Evolutionary conservation across 2,329 filamentous ascomycete species (phyloP).

Genomic region (Dactylellina sp.): DNA sequence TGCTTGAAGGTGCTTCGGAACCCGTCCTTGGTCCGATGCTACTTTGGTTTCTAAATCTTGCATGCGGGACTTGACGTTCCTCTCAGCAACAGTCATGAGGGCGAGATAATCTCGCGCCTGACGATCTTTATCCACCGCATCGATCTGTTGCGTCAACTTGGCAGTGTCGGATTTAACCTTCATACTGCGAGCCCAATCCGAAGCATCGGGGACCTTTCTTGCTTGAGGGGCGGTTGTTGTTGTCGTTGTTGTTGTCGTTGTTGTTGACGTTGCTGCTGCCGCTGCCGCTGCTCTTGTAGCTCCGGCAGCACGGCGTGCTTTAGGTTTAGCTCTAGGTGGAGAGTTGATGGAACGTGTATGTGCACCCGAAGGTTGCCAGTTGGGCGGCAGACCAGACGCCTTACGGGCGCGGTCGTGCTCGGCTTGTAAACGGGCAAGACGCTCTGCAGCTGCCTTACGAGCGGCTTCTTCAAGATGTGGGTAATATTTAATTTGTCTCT

Average conservation of each 20-base stretch:
- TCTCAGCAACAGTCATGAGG: constrained; percentile 37
- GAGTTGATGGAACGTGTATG: constrained; percentile 21
- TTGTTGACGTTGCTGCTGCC: constrained; percentile 1
- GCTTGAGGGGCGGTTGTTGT: constrained; percentile 9
- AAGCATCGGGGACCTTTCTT: constrained; percentile 30
- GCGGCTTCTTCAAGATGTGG: constrained; percentile 56
- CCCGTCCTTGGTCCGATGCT: constrained; percentile 46
- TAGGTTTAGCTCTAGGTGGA: constrained; percentile 9
- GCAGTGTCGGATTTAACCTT: constrained; percentile 54
- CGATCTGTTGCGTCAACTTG: constrained; percentile 40
- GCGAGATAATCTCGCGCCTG: constrained; percentile 50
- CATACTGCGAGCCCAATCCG: constrained; percentile 36
- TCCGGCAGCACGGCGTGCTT: background rate
- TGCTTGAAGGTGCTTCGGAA: constrained; percentile 51
- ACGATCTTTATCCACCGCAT: constrained; percentile 46
- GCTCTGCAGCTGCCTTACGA: constrained; percentile 48
- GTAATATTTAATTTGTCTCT: constrained; percentile 42
- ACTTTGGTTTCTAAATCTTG: constrained; percentile 54
- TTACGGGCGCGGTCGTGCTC: constrained; percentile 52
- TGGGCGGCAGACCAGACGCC: constrained; percentile 45
- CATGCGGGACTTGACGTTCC: constrained; percentile 48
- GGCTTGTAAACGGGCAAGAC: constrained; percentile 42
- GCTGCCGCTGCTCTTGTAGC: no score
- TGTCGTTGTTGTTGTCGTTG: constrained; percentile 11
- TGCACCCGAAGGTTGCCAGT: constrained; percentile 33